Base-by-base conservation (phyloP, 768 basidiomycete genomes). In the Crucibulum laeve region DNA sequence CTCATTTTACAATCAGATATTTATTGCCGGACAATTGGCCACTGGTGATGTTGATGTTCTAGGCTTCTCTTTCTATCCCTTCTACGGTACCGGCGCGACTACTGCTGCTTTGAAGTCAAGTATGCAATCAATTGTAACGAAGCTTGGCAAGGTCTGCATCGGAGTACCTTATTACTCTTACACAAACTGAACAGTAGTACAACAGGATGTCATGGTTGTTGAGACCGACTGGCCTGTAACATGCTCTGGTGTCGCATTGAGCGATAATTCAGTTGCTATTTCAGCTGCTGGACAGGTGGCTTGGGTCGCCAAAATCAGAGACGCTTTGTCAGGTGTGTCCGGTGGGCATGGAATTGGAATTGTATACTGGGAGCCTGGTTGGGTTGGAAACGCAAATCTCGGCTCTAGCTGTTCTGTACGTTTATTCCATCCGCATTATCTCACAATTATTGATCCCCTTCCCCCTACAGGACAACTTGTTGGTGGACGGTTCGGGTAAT, bases 291-390 rank as follows among this genome's bases (percentile, higher is more conserved):
- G 80, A 0, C 82, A 84, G 54, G 59, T 65, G 15, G 66, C 63
- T 1, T 82, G 79, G 78, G 68, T 77, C 4, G 56, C 64, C 6
- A 73, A 69, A 33, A 79, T 82, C 47, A 67, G 63, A 42, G 68
- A 62, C 35, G 71, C 74, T 2, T 53, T 84, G 19, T 55, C 62
- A 15, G 62, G 57, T 3, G 49, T 82, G 3, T 64, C 74, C n/a
- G 73, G 74, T 7, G 70, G 75, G 5, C 74, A 69, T 57, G 71
- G 70, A 7, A 53, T 69, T 32, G 71, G 73, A 3, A 65, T 75
- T 50, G 69, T 76, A n/a, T 82, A 82, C 53, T 84, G 80, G 81
- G 80, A 84, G 50, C 80, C 80, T 17, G 79, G 68, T 36, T 84
- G 81, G 80, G 66, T 82, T 38, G 79, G 77, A 3, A 79, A 70